Conservation (phyloP, 345 rosid species). For the Melastoma malabathricum region DNA sequence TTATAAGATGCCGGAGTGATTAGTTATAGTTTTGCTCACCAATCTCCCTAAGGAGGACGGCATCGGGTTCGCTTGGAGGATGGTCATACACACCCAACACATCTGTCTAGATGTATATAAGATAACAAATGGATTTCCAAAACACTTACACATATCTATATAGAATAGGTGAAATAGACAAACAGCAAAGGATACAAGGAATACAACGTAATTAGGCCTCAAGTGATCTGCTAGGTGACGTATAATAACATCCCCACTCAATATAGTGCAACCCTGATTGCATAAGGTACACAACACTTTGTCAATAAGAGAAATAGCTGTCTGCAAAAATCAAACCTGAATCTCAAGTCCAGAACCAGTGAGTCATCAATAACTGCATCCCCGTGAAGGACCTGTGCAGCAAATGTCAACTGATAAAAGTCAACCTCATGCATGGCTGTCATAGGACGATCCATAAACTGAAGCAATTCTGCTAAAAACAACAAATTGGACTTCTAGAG, state of each 20-base stretch:
- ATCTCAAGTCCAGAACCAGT: constrained; percentile 24
- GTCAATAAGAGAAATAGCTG: not conserved
- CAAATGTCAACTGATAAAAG: not conserved
- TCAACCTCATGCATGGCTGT: not conserved
- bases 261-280: constrained; percentile 78
- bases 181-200: constrained; percentile 57
- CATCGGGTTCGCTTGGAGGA: constrained; percentile 66
- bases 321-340: not conserved
- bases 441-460: not conserved
- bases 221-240: constrained; percentile 67
- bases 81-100: constrained; percentile 78
- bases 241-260: constrained; percentile 90
- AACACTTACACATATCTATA: not conserved
- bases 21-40: constrained; percentile 27
- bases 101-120: constrained; percentile 54
- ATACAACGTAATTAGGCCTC: constrained; percentile 76
- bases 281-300: not conserved
- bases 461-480: too few relatives aligned
- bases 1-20: not conserved
- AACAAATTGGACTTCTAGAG: too few relatives aligned
- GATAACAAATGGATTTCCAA: constrained; percentile 17
- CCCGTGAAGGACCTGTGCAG: constrained; percentile 78
- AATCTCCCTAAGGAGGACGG: constrained; percentile 72
- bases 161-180: not conserved
- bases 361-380: constrained; percentile 77